Evolutionary conservation across 164 flowering plant species (phyloP), one percentile per base, ranked within the genome.

Genomic region (Macadamia integrifolia): DNA sequence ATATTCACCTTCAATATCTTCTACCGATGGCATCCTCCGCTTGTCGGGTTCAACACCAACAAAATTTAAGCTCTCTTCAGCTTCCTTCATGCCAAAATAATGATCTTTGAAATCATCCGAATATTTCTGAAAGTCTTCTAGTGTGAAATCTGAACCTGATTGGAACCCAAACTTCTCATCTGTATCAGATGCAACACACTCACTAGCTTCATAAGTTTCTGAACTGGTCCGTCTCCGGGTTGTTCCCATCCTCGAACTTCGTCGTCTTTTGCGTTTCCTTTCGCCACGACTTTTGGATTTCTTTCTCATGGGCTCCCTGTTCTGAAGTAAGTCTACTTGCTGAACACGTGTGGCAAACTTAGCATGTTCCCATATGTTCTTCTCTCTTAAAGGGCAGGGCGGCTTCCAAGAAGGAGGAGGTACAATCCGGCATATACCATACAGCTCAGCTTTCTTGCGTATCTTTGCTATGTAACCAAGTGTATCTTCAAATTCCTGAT

Each of bases 1-100:
- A 77, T 91, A 91, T 79, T 91, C 97, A 65, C 93, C 97, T 78
- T 91, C 96, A 77, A 92, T 84, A 49, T 88, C 96, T 64, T 84
- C 83, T 62, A 88, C 82, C 28, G 92, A 81, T 11, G 92, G 93
- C 58, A 79, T 68, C 80, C 76, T 76, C 61, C 66, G 70, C 60
- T 65, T 72, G 17, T 15, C 65, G 10, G 44, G 43, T 71, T 80
- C 77, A 65, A 43, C 65, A 57, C 62, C 69, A 72, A 48, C 62
- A 40, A 76, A 44, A n/a, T 61, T 71, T 29, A 69, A 28, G 52
- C 66, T 77, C 62, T 74, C 77, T 18, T 60, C 56, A 40, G 60
- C 66, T 58, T 80, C 83, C 61, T 75, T 74, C 57, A 65, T 63
- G 58, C 82, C 77, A 74, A 92, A 92, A 74, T 89, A 89, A 40